Evolutionary conservation across 2,329 filamentous ascomycete genomes (phyloP), one percentile per base, ranked within the genome.

Genomic region (Alternaria postmessia): DNA sequence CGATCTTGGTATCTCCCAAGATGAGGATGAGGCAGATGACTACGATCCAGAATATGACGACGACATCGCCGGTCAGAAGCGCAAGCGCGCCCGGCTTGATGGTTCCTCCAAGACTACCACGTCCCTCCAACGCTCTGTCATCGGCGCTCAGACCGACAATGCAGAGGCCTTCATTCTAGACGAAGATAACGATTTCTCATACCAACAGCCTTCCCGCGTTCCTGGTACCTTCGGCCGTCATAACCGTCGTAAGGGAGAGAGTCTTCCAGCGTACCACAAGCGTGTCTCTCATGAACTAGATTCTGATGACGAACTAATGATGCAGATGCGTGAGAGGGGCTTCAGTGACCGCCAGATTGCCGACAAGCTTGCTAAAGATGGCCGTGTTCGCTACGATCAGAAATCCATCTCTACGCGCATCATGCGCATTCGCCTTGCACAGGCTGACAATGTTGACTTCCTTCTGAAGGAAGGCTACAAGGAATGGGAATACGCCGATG

Each of bases 401-500:
- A 83, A 84, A 74, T 81, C 82, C 3, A 81, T 86, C 53, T 78
- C 79, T 20, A 82, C 81, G 34, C 82, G 83, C 39, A 83, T 81
- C 70, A 67, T 73, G 42, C 81, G 83, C 22, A 77, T 85, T 51
- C 79, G 80, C 54, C 74, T 78, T 38, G 78, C 77, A 1, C 73
- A 83, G 44, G 78, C 79, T 34, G 71, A 78, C 38, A 75, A 76
- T 22, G 75, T 81, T n/a, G 82, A 85, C 58, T 76, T 79, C 44
- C 72, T 79, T 24, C 74, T 86, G 0, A 77, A 82, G 46, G 79
- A 82, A 51, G 80, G 83, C 39, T 71, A 82, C 61, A 82, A 77
- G 51, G 82, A 83, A 65, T 86, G 84, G 84, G 78, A 82, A 51
- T 73, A 78, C 12, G 79, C 79, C 18, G 84, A 86, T 69, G 83